Conservation (phyloP, 495 filamentous ascomycete species). For the Opeltia flavorubescens region DNA sequence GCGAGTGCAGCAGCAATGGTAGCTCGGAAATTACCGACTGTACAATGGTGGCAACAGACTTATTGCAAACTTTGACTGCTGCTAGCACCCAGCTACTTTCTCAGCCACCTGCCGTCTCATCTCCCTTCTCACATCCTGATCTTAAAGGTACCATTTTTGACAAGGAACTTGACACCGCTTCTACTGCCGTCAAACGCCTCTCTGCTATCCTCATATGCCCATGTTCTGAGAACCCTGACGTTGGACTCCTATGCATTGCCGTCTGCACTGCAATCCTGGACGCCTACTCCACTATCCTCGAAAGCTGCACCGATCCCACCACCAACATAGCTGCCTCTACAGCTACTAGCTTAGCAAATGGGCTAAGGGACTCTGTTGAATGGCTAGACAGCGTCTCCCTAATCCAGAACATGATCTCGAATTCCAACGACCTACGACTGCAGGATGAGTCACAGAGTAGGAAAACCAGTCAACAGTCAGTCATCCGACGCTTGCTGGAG, state of each 20-base stretch:
- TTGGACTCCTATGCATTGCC: constrained; percentile 3
- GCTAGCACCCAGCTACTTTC: too few relatives aligned
- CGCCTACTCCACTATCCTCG: constrained; percentile 1
- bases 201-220: constrained; percentile 12
- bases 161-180: not conserved
- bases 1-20: not conserved
- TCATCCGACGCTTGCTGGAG: constrained; percentile 2
- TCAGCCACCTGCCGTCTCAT: too few relatives aligned
- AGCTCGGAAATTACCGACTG: not conserved
- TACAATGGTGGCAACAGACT: not conserved
- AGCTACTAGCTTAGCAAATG: not conserved
- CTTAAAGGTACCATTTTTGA: not conserved
- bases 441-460: too few relatives aligned
- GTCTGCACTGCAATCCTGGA: constrained; percentile 9
- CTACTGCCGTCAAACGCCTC: constrained; percentile 6
- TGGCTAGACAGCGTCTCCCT: not conserved
- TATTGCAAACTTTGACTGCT: not conserved
- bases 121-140: not conserved
- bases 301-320: not conserved
- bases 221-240: constrained; percentile 5
- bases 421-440: too few relatives aligned
- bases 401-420: not conserved
- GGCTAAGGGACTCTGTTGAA: not conserved
- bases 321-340: not conserved
- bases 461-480: too few relatives aligned